Evolutionary conservation across 73 alveolate genomes (phyloP).

Genomic region (Diophrys sp.): DNA sequence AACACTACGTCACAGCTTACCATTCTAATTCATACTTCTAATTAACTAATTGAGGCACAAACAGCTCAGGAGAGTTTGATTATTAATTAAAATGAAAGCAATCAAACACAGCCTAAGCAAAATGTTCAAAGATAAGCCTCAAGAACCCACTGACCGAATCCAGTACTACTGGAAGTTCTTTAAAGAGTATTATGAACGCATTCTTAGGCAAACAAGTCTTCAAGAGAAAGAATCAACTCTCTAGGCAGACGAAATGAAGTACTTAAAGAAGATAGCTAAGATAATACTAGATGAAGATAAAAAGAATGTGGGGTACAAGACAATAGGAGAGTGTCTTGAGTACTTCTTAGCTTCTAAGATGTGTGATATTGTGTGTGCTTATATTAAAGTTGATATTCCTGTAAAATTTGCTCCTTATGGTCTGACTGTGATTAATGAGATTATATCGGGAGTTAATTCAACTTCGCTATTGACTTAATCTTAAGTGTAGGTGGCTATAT

Average conservation of each 20-base stretch:
- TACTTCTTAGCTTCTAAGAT: not conserved
- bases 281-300: not conserved
- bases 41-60: too few relatives aligned
- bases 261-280: not conserved
- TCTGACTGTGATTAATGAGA: not conserved
- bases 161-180: not conserved
- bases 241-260: not conserved
- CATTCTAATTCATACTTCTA: too few relatives aligned
- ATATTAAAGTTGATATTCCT: not conserved
- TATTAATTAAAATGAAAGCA: too few relatives aligned
- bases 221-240: not conserved
- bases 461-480: not conserved
- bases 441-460: not conserved
- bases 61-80: too few relatives aligned
- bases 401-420: not conserved
- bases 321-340: not conserved
- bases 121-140: not conserved
- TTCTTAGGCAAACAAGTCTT: not conserved
- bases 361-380: not conserved
- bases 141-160: not conserved
- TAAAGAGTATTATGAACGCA: not conserved
- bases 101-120: too few relatives aligned
- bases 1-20: too few relatives aligned
- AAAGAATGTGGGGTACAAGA: too few relatives aligned
- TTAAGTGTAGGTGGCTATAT: not conserved